Base-by-base conservation (phyloP, 192 early-diverging fungal species). In the Rhizoclosmatium sp. region DNA sequence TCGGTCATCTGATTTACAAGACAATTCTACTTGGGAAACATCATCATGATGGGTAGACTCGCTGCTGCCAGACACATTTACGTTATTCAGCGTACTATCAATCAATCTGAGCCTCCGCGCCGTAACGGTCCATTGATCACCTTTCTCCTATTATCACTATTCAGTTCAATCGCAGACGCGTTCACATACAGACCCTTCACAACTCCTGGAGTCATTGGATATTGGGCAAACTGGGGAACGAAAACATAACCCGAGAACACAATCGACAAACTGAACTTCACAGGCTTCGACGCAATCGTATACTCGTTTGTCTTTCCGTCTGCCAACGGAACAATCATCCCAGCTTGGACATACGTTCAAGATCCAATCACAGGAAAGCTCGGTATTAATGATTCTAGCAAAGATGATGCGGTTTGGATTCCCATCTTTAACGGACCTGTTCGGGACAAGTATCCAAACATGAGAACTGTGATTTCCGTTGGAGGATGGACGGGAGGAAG, bases 401-500 rank as follows among this genome's bases (percentile, higher is more conserved):
- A 54, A 54, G 51, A 54, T 54, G 70, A 71, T n/a, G 49, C 5
- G 19, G 4, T 16, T 9, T 71, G 70, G 70, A 71, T 71, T 10
- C 48, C 70, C 4, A 49, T 56, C 41, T 23, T 71, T 14, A 58
- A 56, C 49, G 51, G n/a, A 3, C 21, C 21, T 7, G 41, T 58
- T 49, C 47, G 54, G 14, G 39, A 56, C 40, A 71, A 71, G 39
- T 71, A 71, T 56, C 70, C 70, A 10, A 4, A 40, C 19, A 12
- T 71, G 54, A 49, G 51, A 14, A 58, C 70, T 42, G 54, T 71
- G 21, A n/a, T 80, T 21, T 69, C 61, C 10, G 45, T 80, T 58
- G 79, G 79, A 23, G 79, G 79, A 5, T 80, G 79, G 79, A 80
- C 76, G 5, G 61, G 47, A 21, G 14, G 61, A 62, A n/a, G 3